Conservation (phyloP, 139 green algal species). For the Auxenochlorella pyrenoidosa region DNA sequence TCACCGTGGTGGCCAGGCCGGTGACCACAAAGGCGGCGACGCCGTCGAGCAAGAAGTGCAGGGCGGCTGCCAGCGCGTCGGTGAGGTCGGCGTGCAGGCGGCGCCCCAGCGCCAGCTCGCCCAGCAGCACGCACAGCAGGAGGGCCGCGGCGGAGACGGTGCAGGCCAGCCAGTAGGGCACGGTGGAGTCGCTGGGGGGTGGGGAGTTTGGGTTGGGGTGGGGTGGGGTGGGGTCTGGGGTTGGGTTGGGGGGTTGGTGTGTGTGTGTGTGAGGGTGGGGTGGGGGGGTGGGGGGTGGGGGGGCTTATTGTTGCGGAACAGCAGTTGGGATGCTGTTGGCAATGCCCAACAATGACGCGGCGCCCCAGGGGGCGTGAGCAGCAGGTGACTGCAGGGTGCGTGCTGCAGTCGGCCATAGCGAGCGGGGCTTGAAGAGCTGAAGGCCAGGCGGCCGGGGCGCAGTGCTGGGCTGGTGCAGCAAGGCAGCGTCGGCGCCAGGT, state of each 20-base stretch:
- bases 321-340: too few species aligned
- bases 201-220: not conserved
- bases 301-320: too few species aligned
- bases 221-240: too few species aligned
- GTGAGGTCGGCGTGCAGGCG: not conserved
- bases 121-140: not conserved
- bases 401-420: too few species aligned
- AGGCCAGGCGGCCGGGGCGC: too few species aligned
- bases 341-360: too few species aligned
- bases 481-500: not conserved
- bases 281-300: not conserved
- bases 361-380: too few species aligned
- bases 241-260: not conserved
- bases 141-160: not conserved
- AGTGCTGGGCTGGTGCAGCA: too few species aligned
- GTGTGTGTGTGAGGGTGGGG: not conserved
- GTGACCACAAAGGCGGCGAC: slow-evolving; percentile 40
- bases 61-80: slow-evolving; percentile 26
- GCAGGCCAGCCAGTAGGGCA: slow-evolving; percentile 42
- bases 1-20: slow-evolving; percentile 43
- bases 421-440: too few species aligned
- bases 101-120: slow-evolving; percentile 21
- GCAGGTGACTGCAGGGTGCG: too few species aligned
- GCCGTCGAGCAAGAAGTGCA: slow-evolving; percentile 54
- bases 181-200: slow-evolving; percentile 9